A percentile compares a stretch with the other conserved stretches of the same genome.
These are phyloP conservation scores for Vinca minor DNA, from an alignment of 257 asterid species.

Conservation along the genomic window DNA sequence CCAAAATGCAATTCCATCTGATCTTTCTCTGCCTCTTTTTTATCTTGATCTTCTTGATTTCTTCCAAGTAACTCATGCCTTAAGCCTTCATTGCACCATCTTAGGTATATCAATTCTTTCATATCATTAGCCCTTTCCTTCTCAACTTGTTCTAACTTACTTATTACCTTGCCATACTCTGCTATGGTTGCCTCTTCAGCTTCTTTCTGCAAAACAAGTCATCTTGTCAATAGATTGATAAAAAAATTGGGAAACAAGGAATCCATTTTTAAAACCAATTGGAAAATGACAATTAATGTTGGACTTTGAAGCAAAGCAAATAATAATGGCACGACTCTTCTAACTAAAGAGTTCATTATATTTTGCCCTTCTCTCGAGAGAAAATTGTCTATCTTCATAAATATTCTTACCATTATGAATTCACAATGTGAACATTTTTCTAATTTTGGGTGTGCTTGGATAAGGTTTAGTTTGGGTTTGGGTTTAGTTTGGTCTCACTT, in stretches of 20 bases:
- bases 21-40: conserved; percentile 4
- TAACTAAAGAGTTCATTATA: too few relatives aligned
- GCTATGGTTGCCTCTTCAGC: conserved; percentile 19
- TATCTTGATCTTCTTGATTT: conserved; percentile 27
- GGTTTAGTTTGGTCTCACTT: too few relatives aligned
- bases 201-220: conserved; percentile 25
- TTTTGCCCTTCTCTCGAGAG: too few relatives aligned
- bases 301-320: too few relatives aligned
- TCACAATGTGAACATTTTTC: too few relatives aligned
- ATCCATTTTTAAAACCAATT: background rate
- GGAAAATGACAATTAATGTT: background rate
- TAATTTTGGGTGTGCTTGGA: too few relatives aligned
- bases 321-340: too few relatives aligned
- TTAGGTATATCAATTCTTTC: conserved; percentile 34
- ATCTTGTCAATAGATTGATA: background rate
- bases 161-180: conserved; percentile 19
- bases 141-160: conserved; percentile 25
- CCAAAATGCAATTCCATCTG: conserved; percentile 7
- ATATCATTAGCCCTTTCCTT: conserved; percentile 22
- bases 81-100: conserved; percentile 47
- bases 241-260: background rate
- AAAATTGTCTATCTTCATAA: too few relatives aligned
- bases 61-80: conserved; percentile 40
- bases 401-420: too few relatives aligned
- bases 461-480: too few relatives aligned